Percentiles rank a stretch among this genome's conserved stretches.
These are phyloP conservation scores for Moesziomyces sp. DNA, from an alignment of 1,284 basidiomycete species.

Conservation along the genomic window DNA sequence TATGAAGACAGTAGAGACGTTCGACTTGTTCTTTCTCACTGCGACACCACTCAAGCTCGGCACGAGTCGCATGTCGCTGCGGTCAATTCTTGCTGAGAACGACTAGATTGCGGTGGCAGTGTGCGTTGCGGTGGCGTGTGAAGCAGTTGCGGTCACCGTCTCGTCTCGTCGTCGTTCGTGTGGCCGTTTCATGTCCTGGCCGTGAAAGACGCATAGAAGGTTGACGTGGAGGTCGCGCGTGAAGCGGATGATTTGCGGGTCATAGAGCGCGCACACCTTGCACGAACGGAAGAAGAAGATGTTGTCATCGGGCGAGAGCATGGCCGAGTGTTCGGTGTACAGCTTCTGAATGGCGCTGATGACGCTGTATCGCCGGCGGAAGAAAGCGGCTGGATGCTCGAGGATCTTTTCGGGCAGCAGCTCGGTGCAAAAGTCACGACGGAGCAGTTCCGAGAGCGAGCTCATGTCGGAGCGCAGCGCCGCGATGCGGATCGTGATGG, in stretches of 20 bases:
- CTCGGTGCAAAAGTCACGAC: constrained; percentile 27
- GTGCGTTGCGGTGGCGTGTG: no score
- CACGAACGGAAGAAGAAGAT: constrained; percentile 28
- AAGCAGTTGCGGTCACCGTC: no score
- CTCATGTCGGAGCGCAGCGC: constrained; percentile 28
- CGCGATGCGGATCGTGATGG: constrained; percentile 13
- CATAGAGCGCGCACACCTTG: constrained; percentile 25
- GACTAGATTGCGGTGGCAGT: no score
- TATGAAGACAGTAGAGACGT: no score
- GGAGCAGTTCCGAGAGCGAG: constrained; percentile 26
- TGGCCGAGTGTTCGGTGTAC: constrained; percentile 22
- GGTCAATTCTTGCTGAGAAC: no score
- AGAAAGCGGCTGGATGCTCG: constrained; percentile 5
- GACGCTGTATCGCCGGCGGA: constrained; percentile 23
- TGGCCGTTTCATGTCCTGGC: constrained; percentile 4
- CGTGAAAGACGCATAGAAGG: constrained; percentile 26
- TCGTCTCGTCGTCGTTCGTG: constrained; percentile 1
- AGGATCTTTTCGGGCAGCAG: constrained; percentile 20
- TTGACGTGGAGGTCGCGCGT: constrained; percentile 25
- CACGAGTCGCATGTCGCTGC: no score
- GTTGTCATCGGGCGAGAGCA: constrained; percentile 27
- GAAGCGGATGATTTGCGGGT: constrained; percentile 36
- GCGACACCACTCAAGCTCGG: no score
- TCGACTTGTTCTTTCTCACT: no score
- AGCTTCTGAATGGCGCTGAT: constrained; percentile 25